Evolutionary conservation across 192 early-diverging fungal species (phyloP).

Genomic region (Entomortierella chlamydospora): DNA sequence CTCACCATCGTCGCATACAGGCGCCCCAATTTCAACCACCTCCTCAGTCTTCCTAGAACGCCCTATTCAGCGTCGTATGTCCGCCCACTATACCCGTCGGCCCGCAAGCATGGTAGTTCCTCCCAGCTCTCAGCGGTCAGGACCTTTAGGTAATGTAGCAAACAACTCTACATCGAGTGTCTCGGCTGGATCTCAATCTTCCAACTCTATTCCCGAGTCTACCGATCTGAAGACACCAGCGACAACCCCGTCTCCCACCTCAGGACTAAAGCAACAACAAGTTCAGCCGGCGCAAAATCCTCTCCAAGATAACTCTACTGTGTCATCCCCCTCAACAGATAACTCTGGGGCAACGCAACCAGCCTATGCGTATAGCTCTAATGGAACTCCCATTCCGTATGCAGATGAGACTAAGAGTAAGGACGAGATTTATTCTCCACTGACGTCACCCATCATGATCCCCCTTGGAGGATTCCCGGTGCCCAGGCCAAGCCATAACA

Average conservation of each 20-base stretch:
- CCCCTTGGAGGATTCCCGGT: constrained; percentile 39
- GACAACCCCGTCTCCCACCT: background rate
- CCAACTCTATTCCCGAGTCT: constrained; percentile 8
- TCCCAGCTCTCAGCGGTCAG: background rate
- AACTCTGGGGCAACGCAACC: background rate
- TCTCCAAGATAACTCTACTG: background rate
- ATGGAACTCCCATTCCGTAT: constrained; percentile 28
- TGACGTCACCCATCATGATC: constrained; percentile 50
- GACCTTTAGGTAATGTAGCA: background rate
- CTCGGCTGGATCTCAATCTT: constrained; percentile 12
- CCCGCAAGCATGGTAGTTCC: constrained; percentile 28
- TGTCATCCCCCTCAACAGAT: background rate
- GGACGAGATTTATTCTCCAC: constrained; percentile 43
- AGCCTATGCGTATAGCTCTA: constrained; percentile 2
- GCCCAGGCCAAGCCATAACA: background rate
- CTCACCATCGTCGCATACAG: background rate
- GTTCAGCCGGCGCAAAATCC: background rate
- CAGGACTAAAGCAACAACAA: constrained; percentile 7
- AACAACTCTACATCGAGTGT: constrained; percentile 1
- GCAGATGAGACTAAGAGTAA: constrained; percentile 49
- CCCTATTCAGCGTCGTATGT: constrained; percentile 26
- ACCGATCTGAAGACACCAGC: constrained; percentile 2
- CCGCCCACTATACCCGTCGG: constrained; percentile 22
- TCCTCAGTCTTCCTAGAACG: constrained; percentile 23
- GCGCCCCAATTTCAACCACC: constrained; percentile 3